Evolutionary conservation across 805 yeast species (phyloP), one percentile per base, ranked within the genome.

Genomic region (Saccharomycopsis vini): DNA sequence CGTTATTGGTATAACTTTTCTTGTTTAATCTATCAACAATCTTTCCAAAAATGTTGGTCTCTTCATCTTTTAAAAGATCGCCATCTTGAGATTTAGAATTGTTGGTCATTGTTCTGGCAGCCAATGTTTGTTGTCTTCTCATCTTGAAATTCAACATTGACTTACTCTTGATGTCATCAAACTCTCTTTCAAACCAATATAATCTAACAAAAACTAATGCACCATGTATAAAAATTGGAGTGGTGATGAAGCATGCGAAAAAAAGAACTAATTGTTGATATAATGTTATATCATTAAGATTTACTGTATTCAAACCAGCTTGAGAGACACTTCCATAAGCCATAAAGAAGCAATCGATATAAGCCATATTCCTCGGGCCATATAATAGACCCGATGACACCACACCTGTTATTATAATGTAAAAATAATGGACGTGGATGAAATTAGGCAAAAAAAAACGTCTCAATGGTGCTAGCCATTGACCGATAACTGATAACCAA

Each of bases 221-320:
- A 0, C 95, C 77, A 59, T 92, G 95, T 43, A 94, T 85, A 57
- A 81, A 81, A 18, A 92, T 84, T 1, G 97, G 97, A 0, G 95
- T 88, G 3, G 94, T 74, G 18, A 87, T 53, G 50, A 77, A 67
- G 23, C 89, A 63, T 2, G 77, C 47, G 10, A 84, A 51, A 57
- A 80, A 86, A 2, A 90, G 61, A 7, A 73, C 67, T 13, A 88
- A 72, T 57, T 90, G 97, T 61, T 92, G 98, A 63, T 81, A 90
- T 36, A 83, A 59, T 0, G 69, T 62, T 45, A 89, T 52, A 0
- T 66, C 61, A 57, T 86, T 86, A 31, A 81, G 51, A 53, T 87
- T 76, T 20, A 85, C 67, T 0, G 96, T 81, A 58, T 87, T 88
- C 44, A 92, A 64, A 1, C 99, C 99, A 0, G 96, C 95, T 57